Evolutionary conservation across 2,329 filamentous ascomycete genomes (phyloP).

Genomic region (Chrysoporthe cubensis): DNA sequence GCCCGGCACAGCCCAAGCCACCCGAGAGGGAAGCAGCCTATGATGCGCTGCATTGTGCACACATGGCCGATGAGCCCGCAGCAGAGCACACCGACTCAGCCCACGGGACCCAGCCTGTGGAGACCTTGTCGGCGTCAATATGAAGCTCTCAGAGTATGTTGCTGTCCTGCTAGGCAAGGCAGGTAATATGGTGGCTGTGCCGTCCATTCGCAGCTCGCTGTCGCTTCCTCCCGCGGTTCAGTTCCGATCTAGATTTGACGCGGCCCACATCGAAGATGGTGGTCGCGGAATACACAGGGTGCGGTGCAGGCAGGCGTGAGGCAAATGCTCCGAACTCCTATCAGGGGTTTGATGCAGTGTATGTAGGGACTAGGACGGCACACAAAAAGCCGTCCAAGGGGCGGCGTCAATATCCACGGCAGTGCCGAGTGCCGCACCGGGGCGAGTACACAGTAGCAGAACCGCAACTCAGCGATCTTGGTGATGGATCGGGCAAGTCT

Average conservation of each 20-base stretch:
- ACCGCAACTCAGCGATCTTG: background rate
- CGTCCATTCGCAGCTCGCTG: slow-evolving; percentile 1
- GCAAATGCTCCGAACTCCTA: slow-evolving; percentile 9
- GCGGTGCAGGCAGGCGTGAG: background rate
- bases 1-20: background rate
- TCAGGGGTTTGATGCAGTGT: slow-evolving; percentile 18
- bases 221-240: background rate
- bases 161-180: background rate
- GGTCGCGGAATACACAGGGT: background rate
- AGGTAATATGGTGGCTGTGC: slow-evolving; percentile 2
- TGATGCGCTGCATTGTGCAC: background rate
- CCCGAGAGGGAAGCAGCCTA: background rate
- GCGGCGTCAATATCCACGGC: background rate
- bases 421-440: background rate
- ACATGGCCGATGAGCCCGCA: background rate
- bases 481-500: background rate
- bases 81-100: background rate
- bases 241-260: slow-evolving; percentile 14
- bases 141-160: background rate
- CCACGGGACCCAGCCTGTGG: background rate
- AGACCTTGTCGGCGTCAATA: background rate
- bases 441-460: background rate
- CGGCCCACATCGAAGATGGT: background rate
- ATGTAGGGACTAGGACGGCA: slow-evolving; percentile 8
- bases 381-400: slow-evolving; percentile 5